Percentiles rank a stretch among this genome's conserved stretches.
phyloP scores from a whole-genome alignment of 2,329 filamentous ascomycete species.

The Neoarthrinium moseri region DNA sequence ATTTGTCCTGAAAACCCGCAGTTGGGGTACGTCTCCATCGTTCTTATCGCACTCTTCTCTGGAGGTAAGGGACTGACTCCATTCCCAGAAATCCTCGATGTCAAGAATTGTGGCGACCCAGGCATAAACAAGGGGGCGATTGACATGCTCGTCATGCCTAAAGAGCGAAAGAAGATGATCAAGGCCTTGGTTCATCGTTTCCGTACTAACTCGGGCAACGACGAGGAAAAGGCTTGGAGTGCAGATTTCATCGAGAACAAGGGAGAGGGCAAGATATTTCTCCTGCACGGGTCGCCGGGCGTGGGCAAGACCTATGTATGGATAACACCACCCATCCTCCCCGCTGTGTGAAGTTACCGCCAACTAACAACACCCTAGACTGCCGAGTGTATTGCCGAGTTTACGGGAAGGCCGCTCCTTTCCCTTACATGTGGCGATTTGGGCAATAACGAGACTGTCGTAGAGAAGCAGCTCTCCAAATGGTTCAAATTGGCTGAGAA shows the following conservation, averaged over 20 bases:
- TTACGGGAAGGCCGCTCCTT: conserved; percentile 18
- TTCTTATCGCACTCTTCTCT: background rate
- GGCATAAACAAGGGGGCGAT: conserved; percentile 4
- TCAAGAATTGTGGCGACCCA: conserved; percentile 8
- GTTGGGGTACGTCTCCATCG: conserved; percentile 8
- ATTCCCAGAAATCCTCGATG: conserved; percentile 5
- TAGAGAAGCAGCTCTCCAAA: conserved; percentile 4
- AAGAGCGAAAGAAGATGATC: conserved; percentile 13
- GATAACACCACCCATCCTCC: background rate
- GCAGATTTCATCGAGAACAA: conserved; percentile 22
- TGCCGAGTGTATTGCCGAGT: conserved; percentile 20
- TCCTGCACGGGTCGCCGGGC: conserved; percentile 22
- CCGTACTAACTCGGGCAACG: background rate
- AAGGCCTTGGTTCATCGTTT: conserved; percentile 13
- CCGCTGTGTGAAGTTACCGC: background rate
- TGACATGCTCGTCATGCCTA: conserved; percentile 13
- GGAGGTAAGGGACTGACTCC: background rate
- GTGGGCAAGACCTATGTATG: conserved; percentile 21
- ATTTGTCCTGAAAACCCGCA: conserved; percentile 8
- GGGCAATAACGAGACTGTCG: conserved; percentile 8
- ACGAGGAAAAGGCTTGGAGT: conserved; percentile 6
- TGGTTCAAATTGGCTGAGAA: conserved; percentile 14
- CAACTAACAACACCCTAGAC: background rate
- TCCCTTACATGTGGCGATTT: conserved; percentile 19
- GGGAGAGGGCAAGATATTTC: conserved; percentile 20